These are phyloP conservation scores for Aspergillus pseudoterreus DNA, from an alignment of 2,329 filamentous ascomycete genomes.

Conservation along the genomic window DNA sequence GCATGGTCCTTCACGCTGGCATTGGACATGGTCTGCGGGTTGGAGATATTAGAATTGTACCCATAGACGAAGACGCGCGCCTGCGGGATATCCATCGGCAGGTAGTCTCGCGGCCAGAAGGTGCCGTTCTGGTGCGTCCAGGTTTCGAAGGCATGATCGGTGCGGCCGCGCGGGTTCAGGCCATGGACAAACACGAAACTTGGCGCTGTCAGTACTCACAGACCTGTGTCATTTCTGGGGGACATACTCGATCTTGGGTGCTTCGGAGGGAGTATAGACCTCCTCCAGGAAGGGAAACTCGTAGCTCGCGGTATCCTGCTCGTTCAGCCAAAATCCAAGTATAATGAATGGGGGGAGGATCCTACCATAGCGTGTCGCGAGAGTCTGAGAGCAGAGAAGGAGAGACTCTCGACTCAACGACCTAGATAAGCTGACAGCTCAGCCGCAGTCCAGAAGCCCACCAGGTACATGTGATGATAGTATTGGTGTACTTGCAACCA, in stretches of 20 bases:
- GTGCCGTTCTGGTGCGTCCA: slow-evolving; percentile 29
- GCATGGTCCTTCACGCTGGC: slow-evolving; percentile 33
- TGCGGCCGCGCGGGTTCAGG: slow-evolving; percentile 26
- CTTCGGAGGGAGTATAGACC: slow-evolving; percentile 21
- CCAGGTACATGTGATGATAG: slow-evolving; percentile 1
- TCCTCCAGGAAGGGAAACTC: slow-evolving; percentile 31
- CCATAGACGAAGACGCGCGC: slow-evolving; percentile 30
- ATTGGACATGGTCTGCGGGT: slow-evolving; percentile 30
- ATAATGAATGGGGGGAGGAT: too few species aligned
- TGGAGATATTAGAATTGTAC: slow-evolving; percentile 30
- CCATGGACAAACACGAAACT: slow-evolving; percentile 31
- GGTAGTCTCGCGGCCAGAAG: slow-evolving; percentile 23
- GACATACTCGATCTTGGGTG: slow-evolving; percentile 27
- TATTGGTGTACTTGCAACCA: neutral
- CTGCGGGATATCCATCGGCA: slow-evolving; percentile 26
- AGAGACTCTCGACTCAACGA: neutral
- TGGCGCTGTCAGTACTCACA: slow-evolving; percentile 2
- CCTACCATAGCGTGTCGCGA: slow-evolving; percentile 8
- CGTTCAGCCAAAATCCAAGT: neutral
- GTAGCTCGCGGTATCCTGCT: slow-evolving; percentile 15
- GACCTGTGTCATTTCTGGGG: too few species aligned
- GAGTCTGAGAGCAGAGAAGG: neutral
- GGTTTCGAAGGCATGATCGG: slow-evolving; percentile 30
- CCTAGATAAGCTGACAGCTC: neutral
- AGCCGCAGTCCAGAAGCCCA: slow-evolving; percentile 1